These are phyloP conservation scores for Fraxinus nigra DNA, from an alignment of 305 asterid genomes.

Conservation along the genomic window DNA sequence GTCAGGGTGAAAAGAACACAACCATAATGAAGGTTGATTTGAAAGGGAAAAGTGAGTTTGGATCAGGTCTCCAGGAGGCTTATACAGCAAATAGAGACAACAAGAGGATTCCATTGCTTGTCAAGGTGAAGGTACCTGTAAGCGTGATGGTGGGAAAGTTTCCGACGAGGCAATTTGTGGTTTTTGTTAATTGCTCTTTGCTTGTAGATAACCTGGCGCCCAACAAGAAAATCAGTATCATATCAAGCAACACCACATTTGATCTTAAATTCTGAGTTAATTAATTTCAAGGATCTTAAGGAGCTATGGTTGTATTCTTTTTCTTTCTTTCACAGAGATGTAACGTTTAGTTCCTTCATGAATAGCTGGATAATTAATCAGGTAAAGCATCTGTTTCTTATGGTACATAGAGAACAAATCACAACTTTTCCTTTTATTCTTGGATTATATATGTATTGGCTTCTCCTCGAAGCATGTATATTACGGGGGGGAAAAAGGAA, in stretches of 20 bases:
- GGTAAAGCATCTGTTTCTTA: not conserved
- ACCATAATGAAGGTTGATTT: constrained; percentile 36
- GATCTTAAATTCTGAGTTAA: constrained; percentile 25
- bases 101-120: constrained; percentile 47
- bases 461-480: not conserved
- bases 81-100: constrained; percentile 22
- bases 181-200: constrained; percentile 33
- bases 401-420: not conserved
- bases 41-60: constrained; percentile 37
- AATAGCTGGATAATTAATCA: not conserved
- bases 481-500: not conserved
- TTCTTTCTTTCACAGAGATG: not conserved
- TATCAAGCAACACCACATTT: constrained; percentile 27
- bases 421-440: not conserved
- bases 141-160: constrained; percentile 18
- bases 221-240: constrained; percentile 32
- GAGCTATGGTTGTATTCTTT: not conserved
- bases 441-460: not conserved
- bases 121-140: constrained; percentile 42
- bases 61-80: constrained; percentile 50
- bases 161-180: constrained; percentile 24
- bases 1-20: constrained; percentile 38
- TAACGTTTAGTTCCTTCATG: not conserved
- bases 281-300: not conserved
- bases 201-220: constrained; percentile 41